Evolutionary conservation across 495 filamentous ascomycete genomes (phyloP), one percentile per base, ranked within the genome.

Genomic region (Lophium mytilinum): DNA sequence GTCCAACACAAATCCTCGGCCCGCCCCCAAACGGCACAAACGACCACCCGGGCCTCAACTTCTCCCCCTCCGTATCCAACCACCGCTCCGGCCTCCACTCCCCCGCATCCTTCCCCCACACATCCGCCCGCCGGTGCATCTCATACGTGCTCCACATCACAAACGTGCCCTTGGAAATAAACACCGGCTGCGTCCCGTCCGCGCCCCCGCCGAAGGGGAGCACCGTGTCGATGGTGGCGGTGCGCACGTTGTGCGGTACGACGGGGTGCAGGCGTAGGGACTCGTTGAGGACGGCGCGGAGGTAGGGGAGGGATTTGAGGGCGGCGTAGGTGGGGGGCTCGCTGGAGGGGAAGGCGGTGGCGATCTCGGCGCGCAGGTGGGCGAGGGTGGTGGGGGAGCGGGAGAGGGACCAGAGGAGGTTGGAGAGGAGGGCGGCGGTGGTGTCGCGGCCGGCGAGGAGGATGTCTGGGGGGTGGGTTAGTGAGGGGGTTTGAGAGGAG

Each of bases 21-120:
- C 82, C 80, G n/a, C 81, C 80, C 57, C 78, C 80, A 61, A 84
- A 84, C 0, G 82, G 80, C 14, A 83, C 64, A 61, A 80, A 83
- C 37, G 73, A 70, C 86, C 85, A 88, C 70, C 60, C 77, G 0
- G 81, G 81, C 55, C 74, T 72, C 63, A 75, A 73, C 9, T 59
- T 58, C 35, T 76, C 72, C 21, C 52, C 40, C 42, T 59, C 60
- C 24, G 36, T n/a, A 8, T 55, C 60, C 15, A 54, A 10, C 61
- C 83, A 86, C 5, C 83, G 65, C 37, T 78, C 77, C 0, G 83
- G 83, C 0, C 69, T 65, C 64, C 77, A 86, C 15, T 75, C 56
- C 0, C 72, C 69, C 0, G 80, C 76, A 57, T 83, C 78, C 5
- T 67, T 63, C 0, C 74, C 78, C 12, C 71, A 84, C 4, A 83